These are phyloP conservation scores for Coemansia sp. DNA, from an alignment of 192 early-diverging fungal species.

Conservation along the genomic window DNA sequence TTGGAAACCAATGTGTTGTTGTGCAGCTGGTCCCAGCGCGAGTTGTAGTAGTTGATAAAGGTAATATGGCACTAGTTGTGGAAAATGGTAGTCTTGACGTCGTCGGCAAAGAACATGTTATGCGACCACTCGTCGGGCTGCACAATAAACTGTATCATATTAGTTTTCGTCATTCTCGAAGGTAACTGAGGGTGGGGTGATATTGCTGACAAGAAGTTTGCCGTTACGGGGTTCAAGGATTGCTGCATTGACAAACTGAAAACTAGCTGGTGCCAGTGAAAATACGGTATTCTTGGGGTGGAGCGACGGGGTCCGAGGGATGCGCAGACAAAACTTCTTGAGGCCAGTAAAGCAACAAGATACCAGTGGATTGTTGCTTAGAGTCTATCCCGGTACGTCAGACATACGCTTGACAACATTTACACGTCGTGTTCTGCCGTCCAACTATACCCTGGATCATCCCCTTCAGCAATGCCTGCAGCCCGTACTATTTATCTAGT, in stretches of 20 bases:
- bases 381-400: too few species aligned
- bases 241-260: constrained; percentile 32
- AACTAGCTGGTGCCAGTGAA: too few species aligned
- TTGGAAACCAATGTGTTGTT: constrained; percentile 41
- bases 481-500: too few species aligned
- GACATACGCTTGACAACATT: too few species aligned
- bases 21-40: constrained; percentile 37
- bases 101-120: constrained; percentile 39
- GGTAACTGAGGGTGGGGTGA: constrained; percentile 23
- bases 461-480: too few species aligned
- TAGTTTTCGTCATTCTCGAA: constrained; percentile 48
- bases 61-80: constrained; percentile 36
- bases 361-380: too few species aligned
- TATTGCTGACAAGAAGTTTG: constrained; percentile 40
- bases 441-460: too few species aligned
- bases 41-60: constrained; percentile 40
- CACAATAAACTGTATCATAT: constrained; percentile 35
- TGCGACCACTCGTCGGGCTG: constrained; percentile 38
- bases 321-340: too few species aligned
- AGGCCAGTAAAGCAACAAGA: too few species aligned
- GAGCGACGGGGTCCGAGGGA: too few species aligned
- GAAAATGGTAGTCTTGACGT: constrained; percentile 35
- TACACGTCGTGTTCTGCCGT: too few species aligned
- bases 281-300: too few species aligned
- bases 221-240: constrained; percentile 44